These are phyloP conservation scores for Stipa capillata DNA, from an alignment of 176 grass and related monocot genomes.

Conservation along the genomic window DNA sequence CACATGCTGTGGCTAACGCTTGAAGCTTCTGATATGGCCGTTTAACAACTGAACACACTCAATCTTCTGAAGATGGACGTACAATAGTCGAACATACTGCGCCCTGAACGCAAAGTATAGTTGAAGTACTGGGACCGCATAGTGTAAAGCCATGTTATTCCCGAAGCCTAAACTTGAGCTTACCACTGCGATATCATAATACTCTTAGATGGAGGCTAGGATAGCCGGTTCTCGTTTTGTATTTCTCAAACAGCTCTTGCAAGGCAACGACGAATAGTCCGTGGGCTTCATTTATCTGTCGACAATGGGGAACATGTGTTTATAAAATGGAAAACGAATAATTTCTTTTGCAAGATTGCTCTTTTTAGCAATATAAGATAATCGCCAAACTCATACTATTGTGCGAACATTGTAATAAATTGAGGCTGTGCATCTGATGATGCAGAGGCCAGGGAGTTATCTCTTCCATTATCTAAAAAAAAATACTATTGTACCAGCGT, in stretches of 20 bases:
- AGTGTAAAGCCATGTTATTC: conserved; percentile 3
- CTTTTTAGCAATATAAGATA: too few species aligned
- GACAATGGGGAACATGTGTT: neutral
- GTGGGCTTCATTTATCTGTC: conserved; percentile 78
- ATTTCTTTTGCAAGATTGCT: neutral
- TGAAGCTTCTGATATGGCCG: neutral
- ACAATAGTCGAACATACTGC: neutral
- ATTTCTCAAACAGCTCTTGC: conserved; percentile 71
- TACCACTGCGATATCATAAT: conserved; percentile 25
- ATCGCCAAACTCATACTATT: too few species aligned
- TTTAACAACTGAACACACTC: neutral
- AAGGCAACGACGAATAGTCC: conserved; percentile 52
- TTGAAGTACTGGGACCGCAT: neutral
- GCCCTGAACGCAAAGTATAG: neutral
- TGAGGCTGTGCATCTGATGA: too few species aligned
- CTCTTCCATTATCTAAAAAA: too few species aligned
- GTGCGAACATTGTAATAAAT: too few species aligned
- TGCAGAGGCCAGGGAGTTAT: too few species aligned
- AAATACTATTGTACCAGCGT: neutral
- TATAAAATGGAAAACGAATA: neutral
- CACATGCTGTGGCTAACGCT: neutral
- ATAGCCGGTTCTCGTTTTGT: conserved; percentile 61
- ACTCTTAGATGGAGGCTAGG: conserved; percentile 54
- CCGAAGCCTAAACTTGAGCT: conserved; percentile 6
- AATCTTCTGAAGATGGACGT: neutral